Evolutionary conservation across 768 basidiomycete genomes (phyloP), one percentile per base, ranked within the genome.

Genomic region (Rhodotorula taiwanensis): DNA sequence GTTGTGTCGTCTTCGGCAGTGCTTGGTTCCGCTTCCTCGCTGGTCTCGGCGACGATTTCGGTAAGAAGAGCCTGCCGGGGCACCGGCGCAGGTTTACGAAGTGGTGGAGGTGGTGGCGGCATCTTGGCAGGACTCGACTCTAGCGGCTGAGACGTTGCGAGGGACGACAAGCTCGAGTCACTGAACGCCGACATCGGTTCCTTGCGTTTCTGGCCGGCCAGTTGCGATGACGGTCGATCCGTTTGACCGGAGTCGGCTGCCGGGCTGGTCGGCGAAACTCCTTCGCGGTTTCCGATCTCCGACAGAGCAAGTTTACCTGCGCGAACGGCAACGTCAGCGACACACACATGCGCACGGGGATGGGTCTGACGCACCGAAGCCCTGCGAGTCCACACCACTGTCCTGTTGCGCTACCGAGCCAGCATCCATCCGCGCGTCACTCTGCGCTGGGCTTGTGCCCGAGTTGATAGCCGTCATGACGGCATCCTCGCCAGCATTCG

Each of bases 361-460:
- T 44, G 8, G 44, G 30, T 7, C 9, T 33, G 16, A 41, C 60
- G 34, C 23, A 66, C 61, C 55, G 42, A 70, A 52, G 5, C 55
- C 55, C 31, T 69, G 67, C 31, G 67, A 69, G 27, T 64, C 60
- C 44, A 56, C 41, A 1, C 62, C n/a, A 23, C 57, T 56, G 28
- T 65, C 64, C 13, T 42, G 28, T 28, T 27, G 39, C 41, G 25
- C 18, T 16, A 3, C 34, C 23, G 5, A 21, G 43, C 28, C 9
- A 20, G 15, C 20, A 27, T 45, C 36, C 10, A 39, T 16, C 36
- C 36, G 36, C 10, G 36, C 36, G 16, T 39, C 10, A 16, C 36
- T 39, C 36, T 39, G 36, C 36, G 36, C 36, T 10, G 36, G 36
- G 36, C 36, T 39, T 9, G 36, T 9, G 42, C 30, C 33, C n/a